These are phyloP conservation scores for Talaromyces atroroseus DNA, from an alignment of 2,329 filamentous ascomycete species.

Conservation along the genomic window DNA sequence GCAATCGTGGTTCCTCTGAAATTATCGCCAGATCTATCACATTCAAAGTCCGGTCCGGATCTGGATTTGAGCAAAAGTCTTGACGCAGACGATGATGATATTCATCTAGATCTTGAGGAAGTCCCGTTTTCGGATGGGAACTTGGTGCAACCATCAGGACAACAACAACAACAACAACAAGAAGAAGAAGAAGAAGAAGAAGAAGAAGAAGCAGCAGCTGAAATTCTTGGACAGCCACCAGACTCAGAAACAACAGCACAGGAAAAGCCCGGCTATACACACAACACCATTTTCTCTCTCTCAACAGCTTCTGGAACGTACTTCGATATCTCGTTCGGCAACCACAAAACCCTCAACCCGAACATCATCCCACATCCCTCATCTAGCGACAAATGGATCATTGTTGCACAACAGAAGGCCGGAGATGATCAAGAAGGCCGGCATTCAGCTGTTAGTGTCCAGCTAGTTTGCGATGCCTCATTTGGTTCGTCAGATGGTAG, in stretches of 20 bases:
- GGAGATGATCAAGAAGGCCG: neutral
- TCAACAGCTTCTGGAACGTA: constrained; percentile 23
- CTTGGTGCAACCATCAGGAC: no score
- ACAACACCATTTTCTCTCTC: constrained; percentile 28
- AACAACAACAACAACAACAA: no score
- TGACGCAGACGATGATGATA: no score
- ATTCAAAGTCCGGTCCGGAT: neutral
- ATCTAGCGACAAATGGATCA: neutral
- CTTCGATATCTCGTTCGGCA: constrained; percentile 17
- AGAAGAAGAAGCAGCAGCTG: neutral
- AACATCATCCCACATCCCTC: constrained; percentile 2
- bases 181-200: neutral
- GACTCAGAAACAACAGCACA: constrained; percentile 21
- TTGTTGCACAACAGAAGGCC: neutral
- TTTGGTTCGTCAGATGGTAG: neutral
- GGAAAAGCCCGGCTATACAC: neutral
- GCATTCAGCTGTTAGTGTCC: neutral
- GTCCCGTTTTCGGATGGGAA: no score
- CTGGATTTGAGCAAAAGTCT: neutral
- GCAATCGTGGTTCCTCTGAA: neutral
- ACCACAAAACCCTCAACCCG: neutral
- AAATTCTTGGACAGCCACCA: neutral
- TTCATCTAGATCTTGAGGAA: no score
- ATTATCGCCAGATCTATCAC: neutral
- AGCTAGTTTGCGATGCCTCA: neutral